phyloP scores from a whole-genome alignment of 2,329 filamentous ascomycete genomes.

The Diplocarpon mali region DNA sequence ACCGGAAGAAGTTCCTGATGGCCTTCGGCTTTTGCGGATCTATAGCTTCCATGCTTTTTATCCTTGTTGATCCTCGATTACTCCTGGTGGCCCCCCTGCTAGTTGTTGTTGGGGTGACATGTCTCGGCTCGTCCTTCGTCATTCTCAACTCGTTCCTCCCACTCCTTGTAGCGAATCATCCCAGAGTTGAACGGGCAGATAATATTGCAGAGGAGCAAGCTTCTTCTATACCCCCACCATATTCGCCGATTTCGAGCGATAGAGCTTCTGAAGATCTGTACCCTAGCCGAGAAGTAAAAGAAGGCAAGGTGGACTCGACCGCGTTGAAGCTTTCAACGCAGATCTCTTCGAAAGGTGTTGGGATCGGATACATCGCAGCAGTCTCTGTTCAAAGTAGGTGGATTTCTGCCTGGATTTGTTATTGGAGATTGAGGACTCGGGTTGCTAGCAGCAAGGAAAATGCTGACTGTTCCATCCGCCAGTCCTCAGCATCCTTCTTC shows the following conservation, averaged over 20 bases:
- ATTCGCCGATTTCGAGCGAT: neutral
- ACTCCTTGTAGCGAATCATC: conserved; percentile 77
- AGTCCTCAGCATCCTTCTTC: conserved; percentile 64
- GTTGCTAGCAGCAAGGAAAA: too few species aligned
- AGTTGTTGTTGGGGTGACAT: conserved; percentile 82
- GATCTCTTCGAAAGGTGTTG: conserved; percentile 85
- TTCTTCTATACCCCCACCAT: neutral
- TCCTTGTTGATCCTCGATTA: conserved; percentile 60
- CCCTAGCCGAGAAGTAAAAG: conserved; percentile 14
- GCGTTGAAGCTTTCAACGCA: conserved; percentile 74
- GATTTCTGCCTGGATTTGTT: too few species aligned
- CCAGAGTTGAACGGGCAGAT: conserved; percentile 25
- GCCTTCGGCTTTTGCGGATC: conserved; percentile 76
- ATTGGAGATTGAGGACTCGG: too few species aligned
- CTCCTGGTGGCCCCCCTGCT: conserved; percentile 73
- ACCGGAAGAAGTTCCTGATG: conserved; percentile 78
- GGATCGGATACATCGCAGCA: conserved; percentile 82
- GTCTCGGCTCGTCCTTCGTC: conserved; percentile 89
- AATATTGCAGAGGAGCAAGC: neutral
- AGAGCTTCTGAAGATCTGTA: neutral
- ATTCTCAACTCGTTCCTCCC: conserved; percentile 91
- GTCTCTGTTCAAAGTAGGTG: conserved; percentile 56
- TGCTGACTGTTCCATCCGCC: too few species aligned
- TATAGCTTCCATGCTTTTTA: conserved; percentile 73
- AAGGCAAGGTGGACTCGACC: conserved; percentile 40